Conservation (phyloP, 257 asterid species). For the Jacaranda mimosifolia region DNA sequence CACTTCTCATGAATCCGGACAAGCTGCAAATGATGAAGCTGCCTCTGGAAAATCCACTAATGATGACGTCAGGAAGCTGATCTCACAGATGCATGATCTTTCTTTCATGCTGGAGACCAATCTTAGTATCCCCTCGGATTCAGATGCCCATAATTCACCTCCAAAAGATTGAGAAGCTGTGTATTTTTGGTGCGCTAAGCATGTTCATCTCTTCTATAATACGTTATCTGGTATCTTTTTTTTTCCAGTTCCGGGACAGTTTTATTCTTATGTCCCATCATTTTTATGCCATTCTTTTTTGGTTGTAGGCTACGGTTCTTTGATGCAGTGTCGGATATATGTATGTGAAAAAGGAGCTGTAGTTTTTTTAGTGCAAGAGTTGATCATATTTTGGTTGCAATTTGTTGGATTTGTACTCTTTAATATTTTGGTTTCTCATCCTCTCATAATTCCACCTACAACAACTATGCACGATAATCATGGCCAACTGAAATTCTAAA, state of each 20-base stretch:
- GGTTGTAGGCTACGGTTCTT: slow-evolving; percentile 5
- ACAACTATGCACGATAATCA: too few species aligned
- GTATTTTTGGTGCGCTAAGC: background rate
- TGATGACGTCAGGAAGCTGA: slow-evolving; percentile 47
- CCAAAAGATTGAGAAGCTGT: slow-evolving; percentile 39
- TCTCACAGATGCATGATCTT: slow-evolving; percentile 59
- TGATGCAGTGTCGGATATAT: slow-evolving; percentile 5
- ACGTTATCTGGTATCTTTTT: slow-evolving; percentile 18
- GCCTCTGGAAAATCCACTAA: slow-evolving; percentile 35
- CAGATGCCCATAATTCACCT: slow-evolving; percentile 33
- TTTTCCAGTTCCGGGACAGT: slow-evolving; percentile 33
- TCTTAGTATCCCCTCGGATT: slow-evolving; percentile 41
- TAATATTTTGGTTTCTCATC: background rate
- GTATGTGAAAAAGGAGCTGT: slow-evolving; percentile 12
- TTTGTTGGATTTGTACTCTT: background rate
- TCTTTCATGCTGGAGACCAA: slow-evolving; percentile 50
- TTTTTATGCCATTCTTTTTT: slow-evolving; percentile 11
- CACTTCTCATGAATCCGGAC: slow-evolving; percentile 32
- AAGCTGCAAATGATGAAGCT: slow-evolving; percentile 35
- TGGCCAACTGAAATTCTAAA: too few species aligned
- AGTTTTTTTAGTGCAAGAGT: slow-evolving; percentile 20
- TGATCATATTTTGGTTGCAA: slow-evolving; percentile 18
- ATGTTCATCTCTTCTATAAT: slow-evolving; percentile 10
- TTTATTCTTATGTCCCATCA: slow-evolving; percentile 39
- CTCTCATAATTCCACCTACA: too few species aligned